A percentile compares a stretch with the other conserved stretches of the same genome.
Evolutionary conservation across 192 early-diverging fungal genomes (phyloP).

Genomic region (Backusella westeae): DNA sequence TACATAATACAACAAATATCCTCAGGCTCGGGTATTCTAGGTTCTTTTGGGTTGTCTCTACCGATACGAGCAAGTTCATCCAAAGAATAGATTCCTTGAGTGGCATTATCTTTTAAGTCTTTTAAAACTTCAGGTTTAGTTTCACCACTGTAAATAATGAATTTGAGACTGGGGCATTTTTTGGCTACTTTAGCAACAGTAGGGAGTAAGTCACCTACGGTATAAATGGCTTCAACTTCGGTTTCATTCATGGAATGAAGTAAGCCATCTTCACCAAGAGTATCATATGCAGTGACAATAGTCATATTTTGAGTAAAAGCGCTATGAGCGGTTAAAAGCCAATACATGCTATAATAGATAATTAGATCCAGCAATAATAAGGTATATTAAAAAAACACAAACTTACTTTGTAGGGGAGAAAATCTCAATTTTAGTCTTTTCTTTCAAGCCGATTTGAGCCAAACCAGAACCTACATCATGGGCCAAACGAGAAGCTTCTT

Average conservation of each 20-base stretch:
- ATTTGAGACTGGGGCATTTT: conserved; percentile 59
- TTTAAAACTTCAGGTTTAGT: conserved; percentile 50
- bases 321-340: conserved; percentile 69
- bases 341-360: conserved; percentile 47
- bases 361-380: background rate
- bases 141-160: conserved; percentile 71
- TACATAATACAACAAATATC: conserved; percentile 89
- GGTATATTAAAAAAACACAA: background rate
- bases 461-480: conserved; percentile 72
- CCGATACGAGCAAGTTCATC: conserved; percentile 70
- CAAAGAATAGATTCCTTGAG: conserved; percentile 54
- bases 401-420: conserved; percentile 70
- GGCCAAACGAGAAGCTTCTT: conserved; percentile 56
- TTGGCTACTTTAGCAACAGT: conserved; percentile 60
- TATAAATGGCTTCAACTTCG: conserved; percentile 68
- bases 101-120: conserved; percentile 38
- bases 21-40: conserved; percentile 63
- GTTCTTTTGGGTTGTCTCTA: conserved; percentile 56
- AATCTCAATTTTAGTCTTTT: conserved; percentile 54
- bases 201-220: conserved; percentile 68
- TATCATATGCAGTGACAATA: conserved; percentile 88
- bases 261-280: conserved; percentile 82
- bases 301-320: conserved; percentile 75
- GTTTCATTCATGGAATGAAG: conserved; percentile 82
- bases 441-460: conserved; percentile 54